phyloP scores from a whole-genome alignment of 2,329 filamentous ascomycete species.

The Sarocladium kiliense region DNA sequence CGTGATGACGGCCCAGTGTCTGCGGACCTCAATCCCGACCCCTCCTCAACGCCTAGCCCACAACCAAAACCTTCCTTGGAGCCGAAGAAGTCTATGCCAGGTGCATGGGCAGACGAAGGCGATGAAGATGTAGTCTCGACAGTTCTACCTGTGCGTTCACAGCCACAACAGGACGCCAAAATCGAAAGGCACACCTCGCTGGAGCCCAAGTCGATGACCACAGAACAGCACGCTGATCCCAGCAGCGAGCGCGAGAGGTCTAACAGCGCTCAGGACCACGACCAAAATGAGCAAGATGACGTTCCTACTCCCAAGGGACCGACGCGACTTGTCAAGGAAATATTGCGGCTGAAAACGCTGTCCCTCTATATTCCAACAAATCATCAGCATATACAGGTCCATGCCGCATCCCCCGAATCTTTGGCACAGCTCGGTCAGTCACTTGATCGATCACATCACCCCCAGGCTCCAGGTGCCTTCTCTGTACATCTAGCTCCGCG shows the following conservation, averaged over 20 bases:
- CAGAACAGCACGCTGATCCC: neutral
- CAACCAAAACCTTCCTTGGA: conserved; percentile 1
- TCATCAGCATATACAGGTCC: conserved; percentile 37
- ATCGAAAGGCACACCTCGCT: conserved; percentile 4
- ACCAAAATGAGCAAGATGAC: conserved; percentile 29
- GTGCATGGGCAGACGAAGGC: conserved; percentile 42
- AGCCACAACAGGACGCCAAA: conserved; percentile 9
- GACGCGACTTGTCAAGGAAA: conserved; percentile 51
- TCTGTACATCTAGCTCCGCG: conserved; percentile 36
- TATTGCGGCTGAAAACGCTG: conserved; percentile 44
- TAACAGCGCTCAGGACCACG: neutral
- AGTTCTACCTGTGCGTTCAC: conserved; percentile 10
- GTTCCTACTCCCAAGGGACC: conserved; percentile 46
- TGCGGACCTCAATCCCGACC: neutral
- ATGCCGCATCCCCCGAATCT: conserved; percentile 22
- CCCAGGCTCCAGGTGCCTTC: conserved; percentile 57
- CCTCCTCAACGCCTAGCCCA: neutral
- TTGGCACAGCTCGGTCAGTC: conserved; percentile 23
- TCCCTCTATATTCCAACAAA: conserved; percentile 50
- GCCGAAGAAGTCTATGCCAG: conserved; percentile 37
- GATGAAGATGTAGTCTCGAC: conserved; percentile 8
- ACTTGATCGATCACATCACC: conserved; percentile 35
- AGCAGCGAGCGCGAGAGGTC: neutral
- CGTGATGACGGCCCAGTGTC: neutral
- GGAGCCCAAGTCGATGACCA: conserved; percentile 12